These are phyloP conservation scores for Geranium brycei DNA, from an alignment of 345 rosid species.

Conservation along the genomic window DNA sequence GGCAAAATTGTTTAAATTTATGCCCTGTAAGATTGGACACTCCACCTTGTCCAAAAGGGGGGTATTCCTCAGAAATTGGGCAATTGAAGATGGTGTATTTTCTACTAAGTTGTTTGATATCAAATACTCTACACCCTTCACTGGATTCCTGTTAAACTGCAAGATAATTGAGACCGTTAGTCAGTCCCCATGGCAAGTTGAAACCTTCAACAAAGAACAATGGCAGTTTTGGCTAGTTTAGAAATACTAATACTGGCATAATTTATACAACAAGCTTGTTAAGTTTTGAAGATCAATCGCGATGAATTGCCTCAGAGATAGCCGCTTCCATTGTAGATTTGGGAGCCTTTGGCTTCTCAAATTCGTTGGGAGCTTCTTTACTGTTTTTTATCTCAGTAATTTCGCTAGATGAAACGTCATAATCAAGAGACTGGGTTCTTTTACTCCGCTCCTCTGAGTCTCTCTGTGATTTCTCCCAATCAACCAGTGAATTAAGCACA, in stretches of 20 bases:
- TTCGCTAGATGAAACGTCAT: slow-evolving; percentile 29
- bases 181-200: slow-evolving; percentile 10
- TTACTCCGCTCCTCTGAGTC: slow-evolving; percentile 31
- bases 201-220: slow-evolving; percentile 1
- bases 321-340: slow-evolving; percentile 92
- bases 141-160: slow-evolving; percentile 88
- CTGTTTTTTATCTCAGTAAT: slow-evolving; percentile 36
- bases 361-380: slow-evolving; percentile 65
- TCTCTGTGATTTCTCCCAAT: slow-evolving; percentile 71
- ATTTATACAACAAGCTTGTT: background rate
- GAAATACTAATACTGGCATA: background rate
- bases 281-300: background rate
- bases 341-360: slow-evolving; percentile 97
- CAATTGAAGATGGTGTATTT: slow-evolving; percentile 63
- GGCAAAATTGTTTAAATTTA: slow-evolving; percentile 4
- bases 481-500: slow-evolving; percentile 83
- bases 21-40: slow-evolving; percentile 2
- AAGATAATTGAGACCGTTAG: slow-evolving; percentile 16
- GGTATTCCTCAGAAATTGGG: slow-evolving; percentile 72
- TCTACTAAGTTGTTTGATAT: slow-evolving; percentile 74
- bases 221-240: background rate
- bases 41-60: slow-evolving; percentile 70
- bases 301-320: slow-evolving; percentile 52
- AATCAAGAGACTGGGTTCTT: slow-evolving; percentile 28
- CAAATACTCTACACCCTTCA: slow-evolving; percentile 64